A percentile compares a stretch with the other conserved stretches of the same genome.
Conservation (phyloP, 768 basidiomycete species). For the Gymnopilus dilepis region DNA sequence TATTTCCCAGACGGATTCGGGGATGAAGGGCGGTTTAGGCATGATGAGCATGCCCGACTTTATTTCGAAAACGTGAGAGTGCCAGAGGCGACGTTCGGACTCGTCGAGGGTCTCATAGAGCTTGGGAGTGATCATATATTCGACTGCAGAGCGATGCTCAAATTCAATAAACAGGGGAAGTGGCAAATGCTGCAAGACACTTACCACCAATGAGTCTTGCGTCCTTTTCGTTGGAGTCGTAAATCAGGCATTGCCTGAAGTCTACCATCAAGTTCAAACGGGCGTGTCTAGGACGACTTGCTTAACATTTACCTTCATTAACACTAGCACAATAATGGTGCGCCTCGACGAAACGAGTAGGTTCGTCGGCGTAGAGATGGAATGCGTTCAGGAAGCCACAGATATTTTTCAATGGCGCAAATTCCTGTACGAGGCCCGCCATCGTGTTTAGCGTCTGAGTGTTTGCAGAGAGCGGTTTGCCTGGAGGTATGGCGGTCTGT, state of each 20-base stretch:
- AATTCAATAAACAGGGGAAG: background rate
- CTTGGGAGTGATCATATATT: slow-evolving; percentile 25
- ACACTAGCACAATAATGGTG: slow-evolving; percentile 22
- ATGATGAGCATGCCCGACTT: slow-evolving; percentile 28
- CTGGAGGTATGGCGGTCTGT: background rate
- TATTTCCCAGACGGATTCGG: slow-evolving; percentile 19
- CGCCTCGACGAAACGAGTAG: slow-evolving; percentile 18
- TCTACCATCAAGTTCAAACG: slow-evolving; percentile 10
- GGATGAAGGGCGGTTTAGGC: slow-evolving; percentile 21
- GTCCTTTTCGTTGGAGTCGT: slow-evolving; percentile 24
- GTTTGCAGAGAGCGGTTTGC: background rate
- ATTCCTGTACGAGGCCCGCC: slow-evolving; percentile 18
- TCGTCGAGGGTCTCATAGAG: slow-evolving; percentile 23
- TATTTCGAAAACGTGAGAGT: slow-evolving; percentile 27
- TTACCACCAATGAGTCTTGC: slow-evolving; percentile 26
- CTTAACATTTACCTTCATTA: slow-evolving; percentile 17
- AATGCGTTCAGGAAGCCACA: slow-evolving; percentile 25
- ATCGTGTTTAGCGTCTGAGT: slow-evolving; percentile 12
- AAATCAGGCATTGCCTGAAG: slow-evolving; percentile 26
- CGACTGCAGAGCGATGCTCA: slow-evolving; percentile 13
- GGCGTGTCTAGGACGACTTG: too few relatives aligned
- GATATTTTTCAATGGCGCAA: slow-evolving; percentile 20
- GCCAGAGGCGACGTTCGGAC: slow-evolving; percentile 24
- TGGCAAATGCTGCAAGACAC: background rate
- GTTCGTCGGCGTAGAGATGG: slow-evolving; percentile 25